Conservation (phyloP, 1,139 yeast genomes). For the Diutina siamensis region DNA sequence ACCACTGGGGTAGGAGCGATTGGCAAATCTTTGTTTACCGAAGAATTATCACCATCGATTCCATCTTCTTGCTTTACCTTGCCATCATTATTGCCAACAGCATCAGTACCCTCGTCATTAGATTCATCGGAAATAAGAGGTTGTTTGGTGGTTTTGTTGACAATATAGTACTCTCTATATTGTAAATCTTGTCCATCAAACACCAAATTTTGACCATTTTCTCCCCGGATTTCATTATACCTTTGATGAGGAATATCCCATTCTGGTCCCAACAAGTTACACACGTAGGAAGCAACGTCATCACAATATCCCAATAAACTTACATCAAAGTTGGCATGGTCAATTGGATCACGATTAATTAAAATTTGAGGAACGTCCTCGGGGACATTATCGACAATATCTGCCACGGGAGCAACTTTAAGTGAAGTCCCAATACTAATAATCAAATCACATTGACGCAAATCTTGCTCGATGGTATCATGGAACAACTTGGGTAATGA, state of each 20-base stretch:
- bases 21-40: too few relatives aligned
- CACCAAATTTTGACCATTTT: not conserved
- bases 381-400: conserved; percentile 51
- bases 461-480: conserved; percentile 12
- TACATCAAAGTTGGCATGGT: conserved; percentile 19
- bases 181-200: not conserved
- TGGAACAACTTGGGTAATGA: conserved; percentile 44
- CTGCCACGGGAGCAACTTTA: conserved; percentile 94
- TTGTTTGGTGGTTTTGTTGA: not conserved
- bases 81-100: not conserved
- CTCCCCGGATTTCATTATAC: not conserved
- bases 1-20: too few relatives aligned
- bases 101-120: not conserved
- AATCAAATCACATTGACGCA: conserved; percentile 53
- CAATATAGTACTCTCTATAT: not conserved
- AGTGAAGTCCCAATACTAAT: conserved; percentile 89
- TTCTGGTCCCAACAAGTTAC: conserved; percentile 9
- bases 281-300: conserved; percentile 44
- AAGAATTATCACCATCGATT: not conserved
- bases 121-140: not conserved
- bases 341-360: conserved; percentile 72
- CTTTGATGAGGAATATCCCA: conserved; percentile 4
- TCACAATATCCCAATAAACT: conserved; percentile 79
- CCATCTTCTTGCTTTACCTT: not conserved
- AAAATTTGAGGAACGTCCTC: conserved; percentile 70